Evolutionary conservation across 108 stramenopile genomes (phyloP), one percentile per base, ranked within the genome.

Genomic region (Cyclotella baltica): DNA sequence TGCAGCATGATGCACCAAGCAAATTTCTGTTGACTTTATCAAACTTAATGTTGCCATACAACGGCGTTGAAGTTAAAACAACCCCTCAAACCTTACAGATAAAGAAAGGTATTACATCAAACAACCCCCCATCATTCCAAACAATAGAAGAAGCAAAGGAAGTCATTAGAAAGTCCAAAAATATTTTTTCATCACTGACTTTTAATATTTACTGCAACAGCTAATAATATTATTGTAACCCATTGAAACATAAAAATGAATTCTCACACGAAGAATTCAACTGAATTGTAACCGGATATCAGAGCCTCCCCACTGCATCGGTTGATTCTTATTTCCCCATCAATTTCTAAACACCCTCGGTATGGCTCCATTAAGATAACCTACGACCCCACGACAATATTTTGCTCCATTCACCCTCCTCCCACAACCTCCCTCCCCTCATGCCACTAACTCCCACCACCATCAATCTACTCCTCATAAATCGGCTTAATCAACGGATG

Each of bases 401-500:
- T n/a, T n/a, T n/a, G n/a, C n/a, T n/a, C n/a, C n/a, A n/a, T n/a
- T n/a, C n/a, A n/a, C n/a, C n/a, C n/a, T n/a, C n/a, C n/a, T n/a
- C 40, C 40, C 40, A 43, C 40, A 43, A 11, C 40, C 40, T 13
- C 13, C 40, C 40, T 13, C 40, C 40, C 40, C 40, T 13, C 40
- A 43, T 13, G 13, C 40, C 8, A 11, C 40, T 13, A 11, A 11
- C 13, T 43, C 8, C 40, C 40, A 43, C 13, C 13, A 11, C 13
- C 40, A 11, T 43, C 40, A 8, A 62, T 65, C 68, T 89, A 90
- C 59, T 83, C 92, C 81, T 90, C 95, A 71, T 96, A 96, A 76
- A 96, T 92, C 8, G 95, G 95, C 62, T 77, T 70, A 64, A 96
- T 96, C 66, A 96, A 86, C 61, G 95, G 95, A 84, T 94, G 93